phyloP scores from a whole-genome alignment of 1,284 basidiomycete species.

The Cutaneotrichosporon spelunceum region DNA sequence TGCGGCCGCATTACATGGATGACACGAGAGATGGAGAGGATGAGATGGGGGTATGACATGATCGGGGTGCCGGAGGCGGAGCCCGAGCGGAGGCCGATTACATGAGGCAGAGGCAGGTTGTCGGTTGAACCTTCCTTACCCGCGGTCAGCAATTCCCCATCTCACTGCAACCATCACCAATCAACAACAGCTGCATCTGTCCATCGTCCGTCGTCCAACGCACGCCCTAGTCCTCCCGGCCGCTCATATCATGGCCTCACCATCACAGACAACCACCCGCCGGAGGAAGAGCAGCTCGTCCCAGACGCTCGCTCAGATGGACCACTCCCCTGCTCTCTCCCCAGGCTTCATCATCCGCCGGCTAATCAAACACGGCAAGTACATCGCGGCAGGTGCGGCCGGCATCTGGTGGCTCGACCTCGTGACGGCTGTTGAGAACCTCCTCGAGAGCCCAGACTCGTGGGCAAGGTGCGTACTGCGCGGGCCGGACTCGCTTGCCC shows the following conservation, averaged over 20 bases:
- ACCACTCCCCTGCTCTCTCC: constrained; percentile 7
- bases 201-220: neutral
- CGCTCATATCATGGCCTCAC: neutral
- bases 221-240: too few relatives aligned
- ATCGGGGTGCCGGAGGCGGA: neutral
- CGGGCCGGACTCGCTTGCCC: neutral
- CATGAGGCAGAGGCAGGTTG: neutral
- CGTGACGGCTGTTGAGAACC: constrained; percentile 19
- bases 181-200: neutral
- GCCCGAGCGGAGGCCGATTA: neutral
- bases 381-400: constrained; percentile 36
- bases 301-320: constrained; percentile 9
- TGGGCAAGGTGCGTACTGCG: constrained; percentile 26
- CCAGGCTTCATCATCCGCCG: constrained; percentile 6
- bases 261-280: neutral
- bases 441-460: constrained; percentile 24
- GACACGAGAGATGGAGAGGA: too few relatives aligned
- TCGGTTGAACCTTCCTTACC: neutral
- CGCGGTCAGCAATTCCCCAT: too few relatives aligned
- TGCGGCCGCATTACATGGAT: too few relatives aligned
- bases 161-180: neutral
- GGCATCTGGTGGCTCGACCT: constrained; percentile 47
- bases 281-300: constrained; percentile 13
- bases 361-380: constrained; percentile 49
- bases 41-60: neutral